phyloP scores from a whole-genome alignment of 2,329 filamentous ascomycete genomes.

The Penicillium concentricum region DNA sequence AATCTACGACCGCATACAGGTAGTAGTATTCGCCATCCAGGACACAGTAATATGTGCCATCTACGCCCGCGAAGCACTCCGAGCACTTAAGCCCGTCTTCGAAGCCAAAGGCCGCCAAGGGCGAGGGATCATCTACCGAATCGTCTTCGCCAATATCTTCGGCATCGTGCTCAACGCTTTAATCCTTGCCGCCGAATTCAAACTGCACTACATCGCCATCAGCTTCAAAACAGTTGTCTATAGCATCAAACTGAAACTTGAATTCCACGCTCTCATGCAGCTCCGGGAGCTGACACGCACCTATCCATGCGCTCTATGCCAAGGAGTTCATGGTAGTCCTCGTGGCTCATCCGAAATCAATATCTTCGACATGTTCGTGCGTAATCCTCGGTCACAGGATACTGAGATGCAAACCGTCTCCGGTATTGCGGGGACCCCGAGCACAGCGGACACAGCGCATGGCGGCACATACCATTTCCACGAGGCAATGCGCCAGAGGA shows the following conservation, averaged over 20 bases:
- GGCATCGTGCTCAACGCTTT: conserved; percentile 41
- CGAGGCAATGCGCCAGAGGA: conserved; percentile 15
- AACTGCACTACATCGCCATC: conserved; percentile 36
- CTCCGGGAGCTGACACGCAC: conserved; percentile 31
- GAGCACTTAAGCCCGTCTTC: conserved; percentile 39
- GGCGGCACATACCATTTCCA: conserved; percentile 18
- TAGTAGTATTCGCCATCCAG: conserved; percentile 52
- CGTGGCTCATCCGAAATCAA: conserved; percentile 14
- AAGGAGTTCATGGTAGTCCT: background rate
- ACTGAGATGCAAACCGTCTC: background rate
- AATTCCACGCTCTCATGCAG: conserved; percentile 44
- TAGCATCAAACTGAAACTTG: conserved; percentile 47
- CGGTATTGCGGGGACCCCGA: background rate
- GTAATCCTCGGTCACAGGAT: background rate
- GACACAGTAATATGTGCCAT: conserved; percentile 52
- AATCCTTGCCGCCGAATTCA: conserved; percentile 36
- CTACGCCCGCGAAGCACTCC: conserved; percentile 52
- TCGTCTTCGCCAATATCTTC: conserved; percentile 45
- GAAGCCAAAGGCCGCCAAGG: conserved; percentile 38
- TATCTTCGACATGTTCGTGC: conserved; percentile 13
- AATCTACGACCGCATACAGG: conserved; percentile 51
- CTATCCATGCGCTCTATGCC: conserved; percentile 12
- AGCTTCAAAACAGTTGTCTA: conserved; percentile 41
- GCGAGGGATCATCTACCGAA: conserved; percentile 42
- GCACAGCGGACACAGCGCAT: background rate